phyloP scores from a whole-genome alignment of 306 rosid species.

The Vachellia collinsii region DNA sequence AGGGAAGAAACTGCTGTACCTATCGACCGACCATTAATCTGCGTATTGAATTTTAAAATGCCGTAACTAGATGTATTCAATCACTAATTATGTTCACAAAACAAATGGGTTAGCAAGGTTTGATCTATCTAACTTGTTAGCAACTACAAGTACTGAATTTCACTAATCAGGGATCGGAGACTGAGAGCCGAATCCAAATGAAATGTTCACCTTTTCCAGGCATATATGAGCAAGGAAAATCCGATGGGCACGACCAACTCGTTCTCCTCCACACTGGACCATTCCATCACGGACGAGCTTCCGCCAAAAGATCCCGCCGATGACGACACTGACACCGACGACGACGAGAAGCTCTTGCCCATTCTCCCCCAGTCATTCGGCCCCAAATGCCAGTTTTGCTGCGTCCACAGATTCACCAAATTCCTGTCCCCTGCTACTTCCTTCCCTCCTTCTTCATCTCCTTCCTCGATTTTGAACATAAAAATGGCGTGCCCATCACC shows the following conservation, averaged over 20 bases:
- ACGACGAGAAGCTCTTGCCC: slow-evolving; percentile 71
- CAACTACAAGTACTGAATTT: neutral
- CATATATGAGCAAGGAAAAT: slow-evolving; percentile 71
- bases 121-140: neutral
- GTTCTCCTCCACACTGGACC: slow-evolving; percentile 75
- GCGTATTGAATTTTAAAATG: neutral
- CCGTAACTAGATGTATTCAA: slow-evolving; percentile 29
- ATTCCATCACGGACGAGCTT: slow-evolving; percentile 67
- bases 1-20: slow-evolving; percentile 15
- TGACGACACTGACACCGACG: slow-evolving; percentile 73
- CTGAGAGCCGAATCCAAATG: too few species aligned
- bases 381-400: slow-evolving; percentile 63
- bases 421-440: slow-evolving; percentile 22
- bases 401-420: slow-evolving; percentile 48
- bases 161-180: neutral
- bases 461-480: slow-evolving; percentile 86
- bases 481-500: slow-evolving; percentile 71
- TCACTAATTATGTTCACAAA: slow-evolving; percentile 42
- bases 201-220: slow-evolving; percentile 66
- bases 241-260: slow-evolving; percentile 67
- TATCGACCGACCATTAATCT: slow-evolving; percentile 19
- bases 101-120: slow-evolving; percentile 56
- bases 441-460: slow-evolving; percentile 26
- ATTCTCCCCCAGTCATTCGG: slow-evolving; percentile 62
- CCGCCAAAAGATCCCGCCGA: slow-evolving; percentile 81